Conservation (phyloP, 345 rosid species). For the Sisymbrium irio region DNA sequence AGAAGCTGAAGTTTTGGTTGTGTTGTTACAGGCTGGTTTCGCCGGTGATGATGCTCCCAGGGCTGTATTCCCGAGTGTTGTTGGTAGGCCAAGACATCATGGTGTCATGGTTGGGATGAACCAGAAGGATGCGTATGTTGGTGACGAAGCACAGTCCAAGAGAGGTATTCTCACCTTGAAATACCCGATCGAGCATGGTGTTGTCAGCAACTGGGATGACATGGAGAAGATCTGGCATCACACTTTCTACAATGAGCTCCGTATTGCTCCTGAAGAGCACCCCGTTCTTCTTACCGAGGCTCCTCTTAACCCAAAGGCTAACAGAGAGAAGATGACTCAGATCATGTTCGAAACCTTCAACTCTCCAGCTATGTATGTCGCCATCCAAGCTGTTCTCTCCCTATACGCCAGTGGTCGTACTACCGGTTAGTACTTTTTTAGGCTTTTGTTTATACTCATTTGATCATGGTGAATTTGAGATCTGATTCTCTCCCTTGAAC, state of each 20-base stretch:
- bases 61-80: constrained; percentile 66
- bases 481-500: constrained; percentile 8
- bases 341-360: constrained; percentile 60
- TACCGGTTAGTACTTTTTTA: constrained; percentile 42
- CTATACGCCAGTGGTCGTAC: constrained; percentile 66
- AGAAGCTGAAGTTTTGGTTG: neutral
- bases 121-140: constrained; percentile 61
- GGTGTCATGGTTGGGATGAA: constrained; percentile 75
- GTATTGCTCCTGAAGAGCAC: constrained; percentile 61
- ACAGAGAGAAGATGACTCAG: constrained; percentile 65
- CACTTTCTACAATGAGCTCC: constrained; percentile 62
- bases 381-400: constrained; percentile 61
- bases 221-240: constrained; percentile 72
- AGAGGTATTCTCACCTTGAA: constrained; percentile 68
- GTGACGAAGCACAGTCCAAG: constrained; percentile 67
- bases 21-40: constrained; percentile 52
- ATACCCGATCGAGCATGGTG: constrained; percentile 64
- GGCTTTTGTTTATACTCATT: neutral
- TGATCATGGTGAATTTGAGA: neutral
- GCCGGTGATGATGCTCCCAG: constrained; percentile 69
- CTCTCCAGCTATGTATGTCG: constrained; percentile 60
- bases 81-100: constrained; percentile 63
- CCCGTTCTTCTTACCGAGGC: constrained; percentile 65
- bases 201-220: constrained; percentile 73
- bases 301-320: constrained; percentile 62